Percentiles rank a stretch among this genome's conserved stretches.
Evolutionary conservation across 2,329 filamentous ascomycete genomes (phyloP).

Genomic region (Magnaporthiopsis rhizophila): DNA sequence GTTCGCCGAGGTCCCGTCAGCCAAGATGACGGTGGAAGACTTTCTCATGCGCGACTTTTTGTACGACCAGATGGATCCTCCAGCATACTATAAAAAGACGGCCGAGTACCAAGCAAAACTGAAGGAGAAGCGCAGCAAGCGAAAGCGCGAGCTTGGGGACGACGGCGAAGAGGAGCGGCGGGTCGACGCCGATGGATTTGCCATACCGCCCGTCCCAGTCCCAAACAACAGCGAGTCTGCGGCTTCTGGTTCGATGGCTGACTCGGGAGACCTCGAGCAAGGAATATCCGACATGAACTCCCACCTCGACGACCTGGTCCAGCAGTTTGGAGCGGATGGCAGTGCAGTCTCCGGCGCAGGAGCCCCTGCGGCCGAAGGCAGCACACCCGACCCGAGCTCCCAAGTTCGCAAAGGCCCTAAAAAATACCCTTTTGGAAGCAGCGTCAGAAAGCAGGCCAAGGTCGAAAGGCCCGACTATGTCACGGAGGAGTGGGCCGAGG

Average conservation of each 20-base stretch:
- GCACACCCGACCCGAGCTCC: neutral
- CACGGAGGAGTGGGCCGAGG: conserved; percentile 53
- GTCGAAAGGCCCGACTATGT: conserved; percentile 41
- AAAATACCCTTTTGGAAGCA: conserved; percentile 15
- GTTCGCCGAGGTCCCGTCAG: conserved; percentile 80
- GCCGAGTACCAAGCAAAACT: conserved; percentile 49
- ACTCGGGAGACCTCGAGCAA: conserved; percentile 10
- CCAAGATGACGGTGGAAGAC: conserved; percentile 77
- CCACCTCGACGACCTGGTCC: conserved; percentile 31
- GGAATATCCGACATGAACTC: conserved; percentile 16
- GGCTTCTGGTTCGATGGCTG: conserved; percentile 2
- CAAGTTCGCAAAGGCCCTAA: conserved; percentile 9
- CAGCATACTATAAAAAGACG: conserved; percentile 65
- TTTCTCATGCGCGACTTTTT: conserved; percentile 56
- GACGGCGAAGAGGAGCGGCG: conserved; percentile 7
- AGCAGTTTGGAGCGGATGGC: conserved; percentile 34
- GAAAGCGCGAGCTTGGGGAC: conserved; percentile 36
- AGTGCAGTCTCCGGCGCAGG: neutral
- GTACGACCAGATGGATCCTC: conserved; percentile 61
- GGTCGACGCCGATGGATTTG: conserved; percentile 59
- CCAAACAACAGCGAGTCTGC: conserved; percentile 24
- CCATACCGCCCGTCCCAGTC: conserved; percentile 46
- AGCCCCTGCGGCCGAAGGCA: neutral
- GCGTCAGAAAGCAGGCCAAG: conserved; percentile 4
- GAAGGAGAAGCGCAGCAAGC: conserved; percentile 35